Base-by-base conservation (phyloP, 1,284 basidiomycete genomes). In the Sutorius eximius region DNA sequence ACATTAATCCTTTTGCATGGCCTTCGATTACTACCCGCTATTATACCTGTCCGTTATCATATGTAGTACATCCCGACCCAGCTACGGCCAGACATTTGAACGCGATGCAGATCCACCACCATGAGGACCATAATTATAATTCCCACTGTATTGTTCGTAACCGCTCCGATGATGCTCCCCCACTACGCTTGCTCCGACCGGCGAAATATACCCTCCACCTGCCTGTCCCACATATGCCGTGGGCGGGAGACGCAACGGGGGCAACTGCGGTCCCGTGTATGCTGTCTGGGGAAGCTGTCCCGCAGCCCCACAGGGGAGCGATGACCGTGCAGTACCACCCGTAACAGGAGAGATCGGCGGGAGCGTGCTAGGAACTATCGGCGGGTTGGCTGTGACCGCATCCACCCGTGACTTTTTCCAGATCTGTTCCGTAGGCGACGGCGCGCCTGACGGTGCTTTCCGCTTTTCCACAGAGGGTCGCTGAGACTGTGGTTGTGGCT, bases 351-450 rank as follows among this genome's bases (percentile, higher is more conserved):
- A 63, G 49, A 70, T 63, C 24, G 65, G 59, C 6, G 57, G 57
- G 52, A 65, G 66, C 38, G 45, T 9, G 32, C 38, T 45, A 29
- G 60, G 27, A 48, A 55, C 50, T 33, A 55, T 27, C 29, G 49
- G 64, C 18, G 38, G 9, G 22, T 50, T 60, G 18, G 53, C 44
- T 53, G 58, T 44, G 53, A 68, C 34, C 15, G 55, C 43, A 52
- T 85, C 82, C 45, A 77, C 64, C 47, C 86, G 79, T 7, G 81
- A 80, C 67, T 87, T 88, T 75, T 90, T 91, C 87, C 86, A 89
- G 32, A 83, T 78, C 57, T 78, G 77, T 62, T 87, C 85, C 2
- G 82, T 81, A 3, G 83, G 80, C 11, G 85, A 82, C 3, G 69
- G 69, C 3, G 77, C 56, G 15, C 77, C 81, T 12, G 77, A 73